Evolutionary conservation across 768 basidiomycete species (phyloP), one percentile per base, ranked within the genome.

Genomic region (Termitomyces sp.): DNA sequence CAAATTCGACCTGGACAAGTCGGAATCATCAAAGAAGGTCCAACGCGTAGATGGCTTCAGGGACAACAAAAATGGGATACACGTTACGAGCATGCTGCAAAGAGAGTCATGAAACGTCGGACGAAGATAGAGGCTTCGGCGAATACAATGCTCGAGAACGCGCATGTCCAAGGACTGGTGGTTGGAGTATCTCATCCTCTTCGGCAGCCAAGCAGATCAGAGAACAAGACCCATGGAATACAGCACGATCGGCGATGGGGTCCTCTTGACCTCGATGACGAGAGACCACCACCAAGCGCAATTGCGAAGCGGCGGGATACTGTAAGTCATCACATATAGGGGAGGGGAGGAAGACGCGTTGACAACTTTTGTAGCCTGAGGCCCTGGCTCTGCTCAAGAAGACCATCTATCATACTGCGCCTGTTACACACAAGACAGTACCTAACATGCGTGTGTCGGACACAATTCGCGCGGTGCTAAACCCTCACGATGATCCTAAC

Each of bases 21-120:
- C 39, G 89, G 89, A 0, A 67, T 87, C 34, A 82, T 93, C 67
- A 90, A 88, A 66, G 90, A 91, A 68, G 81, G 73, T 0, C 85
- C 87, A 0, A 82, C 82, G 0, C 73, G 79, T 65, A 77, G 85
- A n/a, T 94, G 89, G 79, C 66, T 82, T 14, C 68, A 71, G 3
- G 84, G 8, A 37, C 85, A 86, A 67, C 72, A 76, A 21, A 64
- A 76, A 34, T 88, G 87, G 86, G 85, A 89, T 66, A 70, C 74
- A 63, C 75, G 71, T 60, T 88, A 75, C 67, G 69, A 68, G 46
- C 64, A 66, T 27, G 51, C 66, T 0, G 79, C 80, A 14, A 65
- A 74, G 45, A 72, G 67, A 17, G 79, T 79, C 5, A 60, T 79
- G 17, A 74, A 73, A 46, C 63, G 77, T 39, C 72, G 84, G 51